phyloP scores from a whole-genome alignment of 164 flowering plant species.

The Nelumbo lutea region DNA sequence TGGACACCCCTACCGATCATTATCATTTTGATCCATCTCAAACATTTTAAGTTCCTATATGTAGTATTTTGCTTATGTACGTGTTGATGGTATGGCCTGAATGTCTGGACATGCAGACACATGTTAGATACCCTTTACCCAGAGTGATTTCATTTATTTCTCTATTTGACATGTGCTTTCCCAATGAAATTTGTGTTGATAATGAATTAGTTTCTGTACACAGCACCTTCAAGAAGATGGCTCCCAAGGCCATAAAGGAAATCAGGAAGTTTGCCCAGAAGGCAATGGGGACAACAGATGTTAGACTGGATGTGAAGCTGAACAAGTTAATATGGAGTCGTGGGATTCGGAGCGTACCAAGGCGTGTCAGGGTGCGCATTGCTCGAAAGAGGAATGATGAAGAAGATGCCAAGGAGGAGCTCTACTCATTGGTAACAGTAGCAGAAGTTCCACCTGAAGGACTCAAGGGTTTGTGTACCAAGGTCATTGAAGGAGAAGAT shows the following conservation, averaged over 20 bases:
- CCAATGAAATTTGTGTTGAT: background rate
- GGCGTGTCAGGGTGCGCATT: conserved; percentile 32
- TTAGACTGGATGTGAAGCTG: conserved; percentile 38
- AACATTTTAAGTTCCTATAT: too few relatives aligned
- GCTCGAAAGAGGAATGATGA: conserved; percentile 52
- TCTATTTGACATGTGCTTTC: too few relatives aligned
- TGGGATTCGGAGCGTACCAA: conserved; percentile 31
- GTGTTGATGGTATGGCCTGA: too few relatives aligned
- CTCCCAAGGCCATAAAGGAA: conserved; percentile 40
- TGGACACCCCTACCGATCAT: too few relatives aligned
- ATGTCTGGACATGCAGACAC: too few relatives aligned
- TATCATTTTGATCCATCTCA: too few relatives aligned
- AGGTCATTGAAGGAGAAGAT: conserved; percentile 25
- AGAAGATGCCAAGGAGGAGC: conserved; percentile 57
- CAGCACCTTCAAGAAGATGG: conserved; percentile 42
- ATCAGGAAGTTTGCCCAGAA: conserved; percentile 32
- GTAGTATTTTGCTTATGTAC: too few relatives aligned
- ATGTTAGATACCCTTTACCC: too few relatives aligned
- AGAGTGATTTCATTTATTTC: too few relatives aligned
- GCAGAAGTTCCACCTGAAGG: conserved; percentile 47
- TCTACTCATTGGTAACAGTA: conserved; percentile 49
- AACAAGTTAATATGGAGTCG: conserved; percentile 51
- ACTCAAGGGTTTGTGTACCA: conserved; percentile 42
- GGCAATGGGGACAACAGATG: conserved; percentile 37
- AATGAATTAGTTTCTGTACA: background rate